Percentiles rank a stretch among this genome's conserved stretches.
phyloP scores from a whole-genome alignment of 805 yeast genomes.

The Saccharomycopsis sp. region DNA sequence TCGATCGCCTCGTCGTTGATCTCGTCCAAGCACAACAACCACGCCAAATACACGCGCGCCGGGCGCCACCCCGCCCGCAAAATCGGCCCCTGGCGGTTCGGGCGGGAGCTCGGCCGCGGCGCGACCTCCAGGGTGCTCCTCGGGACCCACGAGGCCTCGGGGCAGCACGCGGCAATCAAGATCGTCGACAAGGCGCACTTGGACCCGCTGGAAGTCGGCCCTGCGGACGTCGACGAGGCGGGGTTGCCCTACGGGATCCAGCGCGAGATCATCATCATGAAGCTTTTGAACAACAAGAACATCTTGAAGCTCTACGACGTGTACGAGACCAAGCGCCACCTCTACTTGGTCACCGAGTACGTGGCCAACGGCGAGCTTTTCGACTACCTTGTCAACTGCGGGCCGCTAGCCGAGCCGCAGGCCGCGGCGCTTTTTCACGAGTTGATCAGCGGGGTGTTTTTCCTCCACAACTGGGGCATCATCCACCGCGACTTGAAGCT shows the following conservation, averaged over 20 bases:
- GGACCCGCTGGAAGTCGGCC: slow-evolving; percentile 28
- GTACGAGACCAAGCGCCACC: slow-evolving; percentile 93
- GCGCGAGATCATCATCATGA: slow-evolving; percentile 96
- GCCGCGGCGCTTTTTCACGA: slow-evolving; percentile 75
- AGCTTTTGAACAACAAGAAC: slow-evolving; percentile 86
- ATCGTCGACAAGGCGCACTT: slow-evolving; percentile 64
- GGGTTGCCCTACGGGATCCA: slow-evolving; percentile 93
- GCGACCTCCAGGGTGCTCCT: slow-evolving; percentile 75
- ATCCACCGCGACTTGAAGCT: slow-evolving; percentile 82
- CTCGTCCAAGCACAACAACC: slow-evolving; percentile 27
- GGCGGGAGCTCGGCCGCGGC: slow-evolving; percentile 74
- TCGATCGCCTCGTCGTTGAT: slow-evolving; percentile 52
- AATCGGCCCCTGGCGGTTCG: slow-evolving; percentile 81
- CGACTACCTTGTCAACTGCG: slow-evolving; percentile 64
- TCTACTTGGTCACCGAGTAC: slow-evolving; percentile 71
- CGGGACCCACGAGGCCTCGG: slow-evolving; percentile 62
- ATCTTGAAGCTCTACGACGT: slow-evolving; percentile 92
- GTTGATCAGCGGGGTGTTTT: slow-evolving; percentile 70
- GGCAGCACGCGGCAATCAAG: slow-evolving; percentile 77
- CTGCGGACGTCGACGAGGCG: slow-evolving; percentile 38
- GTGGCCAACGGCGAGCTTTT: slow-evolving; percentile 87
- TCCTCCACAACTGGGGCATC: slow-evolving; percentile 74
- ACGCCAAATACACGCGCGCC: slow-evolving; percentile 32
- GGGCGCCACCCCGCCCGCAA: slow-evolving; percentile 35
- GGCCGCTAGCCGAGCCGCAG: slow-evolving; percentile 63